phyloP scores from a whole-genome alignment of 768 basidiomycete genomes.

The Termitomyces titanicus region DNA sequence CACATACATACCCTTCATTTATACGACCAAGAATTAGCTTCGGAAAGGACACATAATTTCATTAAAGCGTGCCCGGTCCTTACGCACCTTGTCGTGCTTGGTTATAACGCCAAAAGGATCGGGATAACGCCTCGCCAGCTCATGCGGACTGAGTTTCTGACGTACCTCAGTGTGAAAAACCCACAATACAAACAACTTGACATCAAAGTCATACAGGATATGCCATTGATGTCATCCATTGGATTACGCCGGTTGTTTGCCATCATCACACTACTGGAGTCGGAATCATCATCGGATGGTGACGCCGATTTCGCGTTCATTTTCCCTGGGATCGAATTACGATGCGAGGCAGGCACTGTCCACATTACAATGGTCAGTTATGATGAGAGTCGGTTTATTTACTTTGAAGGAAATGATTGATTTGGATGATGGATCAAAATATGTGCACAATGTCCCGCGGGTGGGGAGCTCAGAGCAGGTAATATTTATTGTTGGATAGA shows the following conservation, averaged over 20 bases:
- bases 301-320: neutral
- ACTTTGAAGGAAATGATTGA: no score
- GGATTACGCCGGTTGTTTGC: neutral
- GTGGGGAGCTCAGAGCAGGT: no score
- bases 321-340: neutral
- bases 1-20: neutral
- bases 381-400: neutral
- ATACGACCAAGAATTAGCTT: no score
- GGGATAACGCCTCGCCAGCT: no score
- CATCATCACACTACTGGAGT: neutral
- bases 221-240: no score
- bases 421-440: no score
- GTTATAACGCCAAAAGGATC: no score
- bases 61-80: neutral
- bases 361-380: neutral
- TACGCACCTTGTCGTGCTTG: neutral
- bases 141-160: no score
- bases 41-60: neutral
- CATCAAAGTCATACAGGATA: neutral
- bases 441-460: no score
- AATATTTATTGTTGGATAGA: no score
- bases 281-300: neutral
- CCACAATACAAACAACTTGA: neutral
- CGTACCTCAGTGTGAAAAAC: no score
- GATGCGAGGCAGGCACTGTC: neutral